Evolutionary conservation across 2,329 filamentous ascomycete species (phyloP), one percentile per base, ranked within the genome.

Genomic region (Blastomyces parvus): DNA sequence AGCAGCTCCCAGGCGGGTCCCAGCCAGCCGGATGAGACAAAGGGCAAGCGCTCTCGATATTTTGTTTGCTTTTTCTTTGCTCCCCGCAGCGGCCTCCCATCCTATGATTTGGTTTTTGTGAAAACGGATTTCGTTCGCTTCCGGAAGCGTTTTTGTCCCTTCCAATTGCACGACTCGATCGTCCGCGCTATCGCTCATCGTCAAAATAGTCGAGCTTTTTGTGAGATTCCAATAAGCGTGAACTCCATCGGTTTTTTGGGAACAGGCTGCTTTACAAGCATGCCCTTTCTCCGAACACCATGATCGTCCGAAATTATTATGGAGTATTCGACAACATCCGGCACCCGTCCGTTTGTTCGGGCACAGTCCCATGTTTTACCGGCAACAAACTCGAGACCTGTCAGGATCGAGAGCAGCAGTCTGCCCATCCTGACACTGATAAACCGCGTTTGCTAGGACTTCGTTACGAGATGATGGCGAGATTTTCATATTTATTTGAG

Each of bases 1-100:
- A 52, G 25, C 25, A 14, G 25, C 11, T 44, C 48, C 25, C 48
- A 6, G 5, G 14, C 48, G 13, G 48, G 48, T 52, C 48, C 48
- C 48, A 56, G 53, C 22, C 53, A 38, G 53, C 36, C 33, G 53
- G 53, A 22, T 56, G 30, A 38, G 53, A 56, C 53, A 56, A 33
- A 22, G 13, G 14, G 13, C 33, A 38, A 22, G 53, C 22, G 5
- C 19, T 13, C 30, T 38, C 8, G 30, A 36, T n/a, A 3, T 56
- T 56, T 56, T 38, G 53, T 22, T 56, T 56, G 53, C 53, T 56
- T 56, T 56, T 56, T 56, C 53, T 22, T 30, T 13, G 7, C 11
- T 22, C 17, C 17, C 38, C 19, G 9, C 17, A 2, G 11, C 3
- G 30, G 7, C 30, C 5, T 36, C 17, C 27, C 30, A 19, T 13